phyloP scores from a whole-genome alignment of 73 alveolate genomes.

The Symbiodinium natans region DNA sequence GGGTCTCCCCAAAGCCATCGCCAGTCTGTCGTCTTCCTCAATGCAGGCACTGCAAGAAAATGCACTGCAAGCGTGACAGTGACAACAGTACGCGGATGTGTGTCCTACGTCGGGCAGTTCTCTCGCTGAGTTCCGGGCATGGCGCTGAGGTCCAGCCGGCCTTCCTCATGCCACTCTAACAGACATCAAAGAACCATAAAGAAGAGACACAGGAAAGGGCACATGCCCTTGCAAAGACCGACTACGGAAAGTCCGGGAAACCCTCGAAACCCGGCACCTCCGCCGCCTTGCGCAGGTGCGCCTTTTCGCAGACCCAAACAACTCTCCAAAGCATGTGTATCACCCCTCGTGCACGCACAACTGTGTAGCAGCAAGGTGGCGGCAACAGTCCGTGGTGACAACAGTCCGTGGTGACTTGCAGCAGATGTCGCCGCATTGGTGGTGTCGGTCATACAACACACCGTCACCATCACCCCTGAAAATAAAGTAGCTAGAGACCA shows the following conservation, averaged over 20 bases:
- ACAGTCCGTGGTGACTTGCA: no score
- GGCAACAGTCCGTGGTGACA: no score
- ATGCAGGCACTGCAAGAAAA: not conserved
- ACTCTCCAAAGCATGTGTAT: not conserved
- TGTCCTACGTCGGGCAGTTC: not conserved
- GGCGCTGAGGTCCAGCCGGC: slow-evolving; percentile 51
- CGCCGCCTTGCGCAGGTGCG: slow-evolving; percentile 64
- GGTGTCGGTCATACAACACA: no score
- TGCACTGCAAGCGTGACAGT: not conserved
- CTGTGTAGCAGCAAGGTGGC: no score
- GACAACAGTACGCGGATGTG: not conserved
- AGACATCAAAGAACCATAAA: not conserved
- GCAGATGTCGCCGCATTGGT: no score
- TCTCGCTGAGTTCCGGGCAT: not conserved
- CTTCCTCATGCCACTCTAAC: slow-evolving; percentile 23
- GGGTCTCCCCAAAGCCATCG: slow-evolving; percentile 85
- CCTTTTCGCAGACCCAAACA: not conserved
- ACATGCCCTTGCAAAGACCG: not conserved
- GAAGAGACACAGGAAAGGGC: not conserved
- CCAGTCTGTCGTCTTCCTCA: slow-evolving; percentile 77
- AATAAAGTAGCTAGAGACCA: no score
- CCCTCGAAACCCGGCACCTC: no score
- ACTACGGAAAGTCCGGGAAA: not conserved
- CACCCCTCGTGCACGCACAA: not conserved
- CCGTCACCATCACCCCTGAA: no score